Conservation (phyloP, 1,284 basidiomycete species). For the Leccinum pachyderme region DNA sequence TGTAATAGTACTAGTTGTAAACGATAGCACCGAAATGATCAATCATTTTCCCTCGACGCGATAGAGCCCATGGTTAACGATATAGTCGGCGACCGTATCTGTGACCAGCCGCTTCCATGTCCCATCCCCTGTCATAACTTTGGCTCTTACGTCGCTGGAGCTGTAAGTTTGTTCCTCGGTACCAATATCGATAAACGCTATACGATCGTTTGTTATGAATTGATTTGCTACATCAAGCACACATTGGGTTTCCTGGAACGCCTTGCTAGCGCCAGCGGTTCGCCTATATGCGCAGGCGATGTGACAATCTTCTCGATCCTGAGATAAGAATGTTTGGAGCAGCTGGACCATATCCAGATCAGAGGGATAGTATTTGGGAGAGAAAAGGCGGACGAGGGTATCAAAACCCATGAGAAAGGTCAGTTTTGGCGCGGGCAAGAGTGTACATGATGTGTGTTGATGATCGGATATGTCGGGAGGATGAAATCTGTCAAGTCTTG, state of each 20-base stretch:
- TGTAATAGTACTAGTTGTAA: constrained; percentile 4
- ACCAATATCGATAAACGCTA: constrained; percentile 62
- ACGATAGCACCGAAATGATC: constrained; percentile 13
- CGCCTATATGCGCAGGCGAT: constrained; percentile 73
- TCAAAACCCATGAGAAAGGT: constrained; percentile 84
- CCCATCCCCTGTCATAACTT: constrained; percentile 38
- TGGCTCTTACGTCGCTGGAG: constrained; percentile 68
- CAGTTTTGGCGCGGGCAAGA: constrained; percentile 40
- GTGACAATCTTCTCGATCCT: constrained; percentile 57
- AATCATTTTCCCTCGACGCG: neutral
- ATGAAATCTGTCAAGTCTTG: constrained; percentile 30
- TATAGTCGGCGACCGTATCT: constrained; percentile 44
- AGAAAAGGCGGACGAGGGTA: constrained; percentile 84
- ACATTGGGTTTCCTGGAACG: constrained; percentile 30
- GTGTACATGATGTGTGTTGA: constrained; percentile 15
- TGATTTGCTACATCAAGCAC: constrained; percentile 42
- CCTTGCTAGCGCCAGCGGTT: constrained; percentile 16
- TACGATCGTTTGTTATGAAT: constrained; percentile 50
- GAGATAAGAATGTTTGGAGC: constrained; percentile 62
- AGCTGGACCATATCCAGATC: constrained; percentile 51
- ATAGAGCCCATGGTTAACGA: constrained; percentile 54
- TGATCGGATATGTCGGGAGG: neutral
- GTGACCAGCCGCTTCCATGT: constrained; percentile 45
- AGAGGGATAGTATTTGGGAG: constrained; percentile 74
- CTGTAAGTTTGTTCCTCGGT: constrained; percentile 60